Conservation (phyloP, 2,329 filamentous ascomycete genomes). For the Beauveria sp. region DNA sequence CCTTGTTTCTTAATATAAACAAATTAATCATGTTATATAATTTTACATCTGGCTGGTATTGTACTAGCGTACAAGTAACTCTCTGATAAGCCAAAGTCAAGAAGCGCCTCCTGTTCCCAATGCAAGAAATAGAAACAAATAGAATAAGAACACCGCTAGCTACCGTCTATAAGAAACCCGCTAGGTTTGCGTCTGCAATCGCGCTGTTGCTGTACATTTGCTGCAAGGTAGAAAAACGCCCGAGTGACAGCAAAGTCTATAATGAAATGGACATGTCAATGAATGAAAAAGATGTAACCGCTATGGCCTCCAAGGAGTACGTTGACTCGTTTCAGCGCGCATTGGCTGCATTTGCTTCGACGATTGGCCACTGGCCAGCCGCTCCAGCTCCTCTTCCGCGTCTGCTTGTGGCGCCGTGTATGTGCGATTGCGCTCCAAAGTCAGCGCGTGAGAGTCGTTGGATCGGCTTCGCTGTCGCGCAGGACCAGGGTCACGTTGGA, state of each 20-base stretch:
- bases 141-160: not conserved
- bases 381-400: slow-evolving; percentile 21
- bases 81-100: not conserved
- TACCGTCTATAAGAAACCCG: not conserved
- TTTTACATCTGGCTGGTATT: not conserved
- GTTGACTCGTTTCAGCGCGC: slow-evolving; percentile 21
- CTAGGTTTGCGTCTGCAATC: not conserved
- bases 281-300: not conserved
- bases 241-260: not conserved
- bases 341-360: slow-evolving; percentile 18
- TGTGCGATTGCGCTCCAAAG: slow-evolving; percentile 10
- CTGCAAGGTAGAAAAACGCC: not conserved
- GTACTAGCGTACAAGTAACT: not conserved
- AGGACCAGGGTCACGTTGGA: slow-evolving; percentile 24
- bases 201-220: not conserved
- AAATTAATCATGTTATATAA: not conserved
- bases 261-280: not conserved
- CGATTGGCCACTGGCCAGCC: slow-evolving; percentile 19
- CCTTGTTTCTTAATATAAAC: not conserved
- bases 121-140: not conserved
- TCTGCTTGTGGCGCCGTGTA: slow-evolving; percentile 20
- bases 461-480: slow-evolving; percentile 23
- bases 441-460: slow-evolving; percentile 13
- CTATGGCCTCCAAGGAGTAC: slow-evolving; percentile 6
- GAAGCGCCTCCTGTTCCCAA: not conserved